Evolutionary conservation across 1,139 yeast genomes (phyloP).

Genomic region (Geotrichum aggregatum): DNA sequence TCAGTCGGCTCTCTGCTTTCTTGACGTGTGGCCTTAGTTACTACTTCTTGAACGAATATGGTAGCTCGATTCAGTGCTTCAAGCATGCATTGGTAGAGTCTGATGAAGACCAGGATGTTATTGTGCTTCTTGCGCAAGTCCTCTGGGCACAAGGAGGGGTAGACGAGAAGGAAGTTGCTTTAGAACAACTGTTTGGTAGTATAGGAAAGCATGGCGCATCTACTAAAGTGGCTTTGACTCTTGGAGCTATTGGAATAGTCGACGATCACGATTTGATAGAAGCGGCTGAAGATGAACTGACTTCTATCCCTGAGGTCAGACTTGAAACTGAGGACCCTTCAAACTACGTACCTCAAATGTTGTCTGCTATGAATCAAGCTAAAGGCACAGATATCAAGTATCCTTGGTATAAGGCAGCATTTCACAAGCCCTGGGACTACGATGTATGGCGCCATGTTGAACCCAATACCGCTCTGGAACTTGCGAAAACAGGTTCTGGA

Average conservation of each 20-base stretch:
- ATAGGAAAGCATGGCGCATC: slow-evolving; percentile 59
- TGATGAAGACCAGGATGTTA: slow-evolving; percentile 56
- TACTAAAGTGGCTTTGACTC: slow-evolving; percentile 59
- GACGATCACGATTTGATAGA: slow-evolving; percentile 57
- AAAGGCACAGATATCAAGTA: slow-evolving; percentile 24
- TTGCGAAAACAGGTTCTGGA: slow-evolving; percentile 42
- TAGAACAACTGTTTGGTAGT: slow-evolving; percentile 48
- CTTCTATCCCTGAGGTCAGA: slow-evolving; percentile 47
- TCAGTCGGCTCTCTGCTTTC: slow-evolving; percentile 51
- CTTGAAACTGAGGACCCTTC: slow-evolving; percentile 51
- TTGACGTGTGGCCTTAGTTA: slow-evolving; percentile 66
- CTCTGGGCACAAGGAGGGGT: slow-evolving; percentile 67
- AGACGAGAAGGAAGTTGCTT: slow-evolving; percentile 76
- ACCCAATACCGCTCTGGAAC: slow-evolving; percentile 50
- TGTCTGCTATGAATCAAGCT: slow-evolving; percentile 43
- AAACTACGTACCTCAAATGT: slow-evolving; percentile 44
- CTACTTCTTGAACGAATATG: slow-evolving; percentile 60
- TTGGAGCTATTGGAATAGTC: slow-evolving; percentile 75
- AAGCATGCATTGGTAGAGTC: slow-evolving; percentile 55
- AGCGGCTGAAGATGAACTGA: slow-evolving; percentile 66
- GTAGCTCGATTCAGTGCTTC: slow-evolving; percentile 63
- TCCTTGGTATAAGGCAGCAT: slow-evolving; percentile 67
- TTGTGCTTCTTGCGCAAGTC: slow-evolving; percentile 71
- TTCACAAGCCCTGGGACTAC: slow-evolving; percentile 67
- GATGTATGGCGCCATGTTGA: slow-evolving; percentile 65